Conservation (phyloP, 2,329 filamentous ascomycete species). For the Diaporthe ilicicola region DNA sequence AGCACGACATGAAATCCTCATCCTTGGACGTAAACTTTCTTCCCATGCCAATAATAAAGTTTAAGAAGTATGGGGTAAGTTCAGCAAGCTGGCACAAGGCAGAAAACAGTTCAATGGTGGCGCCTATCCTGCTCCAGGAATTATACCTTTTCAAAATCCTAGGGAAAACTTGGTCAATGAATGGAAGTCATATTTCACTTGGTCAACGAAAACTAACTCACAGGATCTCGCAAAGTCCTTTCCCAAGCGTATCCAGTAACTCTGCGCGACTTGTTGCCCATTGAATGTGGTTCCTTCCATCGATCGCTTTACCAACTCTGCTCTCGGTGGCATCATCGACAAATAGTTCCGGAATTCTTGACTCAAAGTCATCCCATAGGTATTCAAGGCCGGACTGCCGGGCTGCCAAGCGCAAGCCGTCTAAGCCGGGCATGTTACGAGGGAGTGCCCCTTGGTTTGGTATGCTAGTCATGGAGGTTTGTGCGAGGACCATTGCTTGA, state of each 20-base stretch:
- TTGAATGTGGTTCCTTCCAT: neutral
- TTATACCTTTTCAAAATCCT: neutral
- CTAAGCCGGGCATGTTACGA: neutral
- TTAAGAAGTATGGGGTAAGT: neutral
- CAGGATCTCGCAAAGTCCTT: neutral
- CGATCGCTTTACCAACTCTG: neutral
- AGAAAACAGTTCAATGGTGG: neutral
- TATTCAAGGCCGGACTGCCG: neutral
- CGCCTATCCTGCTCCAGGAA: constrained; percentile 16
- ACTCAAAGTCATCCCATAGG: constrained; percentile 13
- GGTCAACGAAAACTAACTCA: neutral
- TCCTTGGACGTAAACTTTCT: neutral
- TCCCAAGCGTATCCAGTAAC: neutral
- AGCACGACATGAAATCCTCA: constrained; percentile 13
- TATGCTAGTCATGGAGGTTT: neutral
- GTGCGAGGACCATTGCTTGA: neutral
- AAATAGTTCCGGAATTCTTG: neutral
- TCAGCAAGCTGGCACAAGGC: neutral
- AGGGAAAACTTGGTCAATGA: neutral
- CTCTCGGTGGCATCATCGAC: neutral
- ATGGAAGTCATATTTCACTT: neutral
- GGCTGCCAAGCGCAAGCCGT: neutral
- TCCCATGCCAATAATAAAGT: neutral
- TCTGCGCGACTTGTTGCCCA: neutral
- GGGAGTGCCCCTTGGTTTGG: too few species aligned